phyloP scores from a whole-genome alignment of 2,329 filamentous ascomycete genomes.

The Fusarium odoratissimum region DNA sequence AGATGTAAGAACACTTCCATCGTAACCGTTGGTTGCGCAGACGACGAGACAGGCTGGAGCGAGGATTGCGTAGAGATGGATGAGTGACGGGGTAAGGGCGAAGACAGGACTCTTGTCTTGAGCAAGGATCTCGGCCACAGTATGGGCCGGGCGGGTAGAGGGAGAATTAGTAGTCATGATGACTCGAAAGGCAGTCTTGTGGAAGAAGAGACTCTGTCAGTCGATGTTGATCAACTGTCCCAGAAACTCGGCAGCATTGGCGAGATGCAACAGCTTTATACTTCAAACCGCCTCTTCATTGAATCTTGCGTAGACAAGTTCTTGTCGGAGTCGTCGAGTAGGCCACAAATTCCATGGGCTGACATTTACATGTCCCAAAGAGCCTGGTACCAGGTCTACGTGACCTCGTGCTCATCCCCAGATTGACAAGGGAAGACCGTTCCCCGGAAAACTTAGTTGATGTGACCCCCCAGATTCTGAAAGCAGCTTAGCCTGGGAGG shows the following conservation, averaged over 20 bases:
- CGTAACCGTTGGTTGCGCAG: constrained; percentile 58
- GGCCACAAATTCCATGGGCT: not conserved
- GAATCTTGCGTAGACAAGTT: fast-evolving
- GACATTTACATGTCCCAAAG: not conserved
- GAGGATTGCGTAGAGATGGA: constrained; percentile 25
- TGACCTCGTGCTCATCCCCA: not conserved
- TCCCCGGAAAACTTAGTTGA: not conserved
- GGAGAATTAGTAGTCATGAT: not conserved
- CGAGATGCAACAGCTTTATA: not conserved
- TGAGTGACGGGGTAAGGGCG: constrained; percentile 7
- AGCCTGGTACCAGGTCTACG: not conserved
- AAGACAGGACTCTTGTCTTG: constrained; percentile 18
- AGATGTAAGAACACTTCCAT: constrained; percentile 61
- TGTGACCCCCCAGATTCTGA: not conserved
- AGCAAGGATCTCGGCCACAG: constrained; percentile 25
- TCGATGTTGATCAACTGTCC: not conserved
- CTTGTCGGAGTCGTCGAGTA: too few species aligned
- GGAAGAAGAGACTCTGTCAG: not conserved
- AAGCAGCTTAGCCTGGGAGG: not conserved
- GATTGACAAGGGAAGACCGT: not conserved
- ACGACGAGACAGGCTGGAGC: constrained; percentile 31
- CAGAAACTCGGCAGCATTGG: not conserved
- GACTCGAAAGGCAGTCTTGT: not conserved
- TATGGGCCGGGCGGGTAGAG: not conserved
- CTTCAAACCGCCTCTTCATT: not conserved